These are phyloP conservation scores for Capsicum rhomboideum DNA, from an alignment of 257 asterid species.

Conservation along the genomic window DNA sequence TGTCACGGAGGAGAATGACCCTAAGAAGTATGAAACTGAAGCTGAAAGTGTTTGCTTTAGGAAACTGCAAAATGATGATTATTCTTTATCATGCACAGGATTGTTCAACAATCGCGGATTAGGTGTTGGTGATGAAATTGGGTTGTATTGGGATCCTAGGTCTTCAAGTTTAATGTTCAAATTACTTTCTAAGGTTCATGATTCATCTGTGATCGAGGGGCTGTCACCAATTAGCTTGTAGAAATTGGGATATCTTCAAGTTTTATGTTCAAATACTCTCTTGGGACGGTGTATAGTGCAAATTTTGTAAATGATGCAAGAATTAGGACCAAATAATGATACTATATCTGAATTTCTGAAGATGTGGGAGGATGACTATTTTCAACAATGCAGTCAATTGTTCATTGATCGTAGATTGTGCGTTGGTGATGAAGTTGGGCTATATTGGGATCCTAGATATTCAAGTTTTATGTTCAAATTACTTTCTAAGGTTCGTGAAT, in stretches of 20 bases:
- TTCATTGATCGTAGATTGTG: constrained; percentile 4
- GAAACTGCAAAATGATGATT: constrained; percentile 8
- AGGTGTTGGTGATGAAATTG: neutral
- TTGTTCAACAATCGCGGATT: neutral
- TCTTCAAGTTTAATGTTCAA: neutral
- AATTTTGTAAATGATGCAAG: too few relatives aligned
- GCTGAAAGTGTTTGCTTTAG: constrained; percentile 6
- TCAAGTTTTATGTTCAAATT: neutral
- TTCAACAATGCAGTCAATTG: constrained; percentile 20
- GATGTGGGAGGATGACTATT: neutral
- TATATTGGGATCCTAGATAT: constrained; percentile 32
- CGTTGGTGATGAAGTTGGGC: constrained; percentile 32
- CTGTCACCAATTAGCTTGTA: too few relatives aligned
- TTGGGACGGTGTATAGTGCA: too few relatives aligned
- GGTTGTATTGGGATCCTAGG: neutral
- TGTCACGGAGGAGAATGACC: constrained; percentile 18
- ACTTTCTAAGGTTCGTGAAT: neutral
- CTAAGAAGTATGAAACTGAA: constrained; percentile 4
- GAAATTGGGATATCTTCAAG: too few relatives aligned
- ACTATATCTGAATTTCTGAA: too few relatives aligned
- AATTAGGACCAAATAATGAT: too few relatives aligned
- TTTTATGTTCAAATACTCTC: too few relatives aligned
- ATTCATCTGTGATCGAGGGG: too few relatives aligned
- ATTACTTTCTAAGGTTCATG: neutral
- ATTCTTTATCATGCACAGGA: neutral